Percentiles rank a stretch among this genome's conserved stretches.
Evolutionary conservation across 768 basidiomycete species (phyloP).

Genomic region (Rhodotorula sphaerocarpa): DNA sequence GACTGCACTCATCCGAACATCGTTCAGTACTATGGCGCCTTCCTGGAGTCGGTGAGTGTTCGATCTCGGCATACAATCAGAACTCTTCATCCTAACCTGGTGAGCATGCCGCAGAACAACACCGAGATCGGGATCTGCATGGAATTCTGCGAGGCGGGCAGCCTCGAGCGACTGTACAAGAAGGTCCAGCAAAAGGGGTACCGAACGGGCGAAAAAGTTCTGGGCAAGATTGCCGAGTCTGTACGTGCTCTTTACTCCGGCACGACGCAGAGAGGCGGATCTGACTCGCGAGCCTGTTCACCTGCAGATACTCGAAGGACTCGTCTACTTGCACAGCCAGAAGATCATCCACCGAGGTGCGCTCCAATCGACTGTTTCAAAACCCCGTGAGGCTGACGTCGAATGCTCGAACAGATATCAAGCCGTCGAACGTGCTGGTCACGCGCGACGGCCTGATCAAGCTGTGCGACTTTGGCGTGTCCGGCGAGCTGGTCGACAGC

Average conservation of each 20-base stretch:
- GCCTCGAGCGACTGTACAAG: slow-evolving; percentile 78
- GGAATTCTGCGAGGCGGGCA: slow-evolving; percentile 81
- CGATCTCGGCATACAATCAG: too few relatives aligned
- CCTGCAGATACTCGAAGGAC: slow-evolving; percentile 74
- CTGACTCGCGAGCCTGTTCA: too few relatives aligned
- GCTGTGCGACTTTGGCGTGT: slow-evolving; percentile 50
- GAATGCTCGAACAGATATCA: too few relatives aligned
- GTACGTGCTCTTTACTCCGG: slow-evolving; percentile 51
- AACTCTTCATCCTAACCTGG: not conserved
- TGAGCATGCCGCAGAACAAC: slow-evolving; percentile 43
- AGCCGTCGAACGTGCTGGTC: slow-evolving; percentile 49
- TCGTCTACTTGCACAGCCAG: slow-evolving; percentile 80
- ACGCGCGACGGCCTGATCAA: slow-evolving; percentile 48
- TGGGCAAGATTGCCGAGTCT: slow-evolving; percentile 86
- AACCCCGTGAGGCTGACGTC: too few relatives aligned
- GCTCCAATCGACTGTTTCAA: slow-evolving; percentile 10
- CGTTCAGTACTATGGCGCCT: slow-evolving; percentile 84
- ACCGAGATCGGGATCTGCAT: slow-evolving; percentile 93
- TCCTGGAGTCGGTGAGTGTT: slow-evolving; percentile 42
- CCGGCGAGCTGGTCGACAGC: slow-evolving; percentile 49
- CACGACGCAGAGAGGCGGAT: too few relatives aligned
- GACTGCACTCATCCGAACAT: slow-evolving; percentile 78
- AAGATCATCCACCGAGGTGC: slow-evolving; percentile 78
- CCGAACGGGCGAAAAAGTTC: slow-evolving; percentile 75
- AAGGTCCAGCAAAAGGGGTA: slow-evolving; percentile 69